A percentile compares a stretch with the other conserved stretches of the same genome.
phyloP scores from a whole-genome alignment of 768 basidiomycete genomes.

The Asterophora lycoperdoides region DNA sequence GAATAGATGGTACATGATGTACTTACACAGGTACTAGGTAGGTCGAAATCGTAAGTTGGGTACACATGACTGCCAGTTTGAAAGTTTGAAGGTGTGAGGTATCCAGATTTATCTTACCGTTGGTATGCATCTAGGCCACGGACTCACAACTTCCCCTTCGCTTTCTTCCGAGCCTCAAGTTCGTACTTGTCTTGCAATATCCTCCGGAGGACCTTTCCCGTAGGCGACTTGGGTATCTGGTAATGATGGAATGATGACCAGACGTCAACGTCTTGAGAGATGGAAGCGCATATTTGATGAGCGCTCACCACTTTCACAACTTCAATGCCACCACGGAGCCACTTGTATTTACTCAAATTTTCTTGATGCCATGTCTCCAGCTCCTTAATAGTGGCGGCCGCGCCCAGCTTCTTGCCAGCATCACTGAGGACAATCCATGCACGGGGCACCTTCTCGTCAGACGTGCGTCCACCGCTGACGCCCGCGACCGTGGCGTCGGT shows the following conservation, averaged over 20 bases:
- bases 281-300: too few species aligned
- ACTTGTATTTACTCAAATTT: conserved; percentile 71
- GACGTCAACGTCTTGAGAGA: neutral
- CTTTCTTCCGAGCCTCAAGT: conserved; percentile 22
- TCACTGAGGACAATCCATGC: conserved; percentile 74
- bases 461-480: conserved; percentile 64
- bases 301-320: conserved; percentile 57
- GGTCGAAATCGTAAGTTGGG: too few species aligned
- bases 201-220: conserved; percentile 67
- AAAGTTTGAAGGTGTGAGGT: too few species aligned
- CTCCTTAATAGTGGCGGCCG: conserved; percentile 33
- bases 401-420: conserved; percentile 47
- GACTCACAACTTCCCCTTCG: conserved; percentile 29
- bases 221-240: conserved; percentile 71
- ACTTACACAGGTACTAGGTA: too few species aligned
- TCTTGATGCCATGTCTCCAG: conserved; percentile 60
- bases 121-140: neutral
- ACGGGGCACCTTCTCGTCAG: conserved; percentile 69
- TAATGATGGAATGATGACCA: neutral
- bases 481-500: conserved; percentile 69
- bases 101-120: too few species aligned
- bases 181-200: conserved; percentile 59
- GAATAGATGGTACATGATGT: too few species aligned
- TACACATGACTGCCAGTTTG: too few species aligned
- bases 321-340: conserved; percentile 69